phyloP scores from a whole-genome alignment of 73 alveolate species.

The Paramecium caudatum region DNA sequence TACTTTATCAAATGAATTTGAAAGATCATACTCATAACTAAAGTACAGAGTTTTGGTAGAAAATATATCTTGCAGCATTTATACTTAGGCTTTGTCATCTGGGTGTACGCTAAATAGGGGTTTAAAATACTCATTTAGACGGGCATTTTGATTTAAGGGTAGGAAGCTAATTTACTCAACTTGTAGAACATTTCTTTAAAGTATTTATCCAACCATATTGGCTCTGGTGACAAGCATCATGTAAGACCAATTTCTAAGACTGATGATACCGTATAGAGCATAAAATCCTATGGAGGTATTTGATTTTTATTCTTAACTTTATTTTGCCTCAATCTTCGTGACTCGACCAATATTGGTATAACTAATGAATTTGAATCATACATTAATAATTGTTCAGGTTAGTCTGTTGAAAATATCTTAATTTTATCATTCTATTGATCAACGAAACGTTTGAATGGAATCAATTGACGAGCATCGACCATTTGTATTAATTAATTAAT shows the following conservation, averaged over 20 bases:
- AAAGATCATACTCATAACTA: constrained; percentile 72
- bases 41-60: constrained; percentile 67
- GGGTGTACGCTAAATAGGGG: constrained; percentile 6
- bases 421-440: constrained; percentile 1
- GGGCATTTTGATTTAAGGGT: constrained; percentile 36
- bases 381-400: constrained; percentile 23
- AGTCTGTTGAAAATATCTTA: background rate
- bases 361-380: background rate
- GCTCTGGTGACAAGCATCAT: constrained; percentile 68
- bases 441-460: background rate
- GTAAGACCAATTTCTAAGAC: constrained; percentile 51
- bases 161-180: constrained; percentile 55
- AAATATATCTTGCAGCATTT: constrained; percentile 63
- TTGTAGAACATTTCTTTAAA: constrained; percentile 56
- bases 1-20: constrained; percentile 62
- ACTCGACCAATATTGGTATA: constrained; percentile 1
- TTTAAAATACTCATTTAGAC: constrained; percentile 31
- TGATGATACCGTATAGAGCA: constrained; percentile 68
- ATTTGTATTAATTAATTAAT: background rate
- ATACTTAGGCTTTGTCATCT: constrained; percentile 54
- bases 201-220: constrained; percentile 55
- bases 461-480: background rate
- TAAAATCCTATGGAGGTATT: background rate
- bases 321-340: background rate
- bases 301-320: background rate